phyloP scores from a whole-genome alignment of 2,329 filamentous ascomycete species.

The Colletotrichum truncatum region DNA sequence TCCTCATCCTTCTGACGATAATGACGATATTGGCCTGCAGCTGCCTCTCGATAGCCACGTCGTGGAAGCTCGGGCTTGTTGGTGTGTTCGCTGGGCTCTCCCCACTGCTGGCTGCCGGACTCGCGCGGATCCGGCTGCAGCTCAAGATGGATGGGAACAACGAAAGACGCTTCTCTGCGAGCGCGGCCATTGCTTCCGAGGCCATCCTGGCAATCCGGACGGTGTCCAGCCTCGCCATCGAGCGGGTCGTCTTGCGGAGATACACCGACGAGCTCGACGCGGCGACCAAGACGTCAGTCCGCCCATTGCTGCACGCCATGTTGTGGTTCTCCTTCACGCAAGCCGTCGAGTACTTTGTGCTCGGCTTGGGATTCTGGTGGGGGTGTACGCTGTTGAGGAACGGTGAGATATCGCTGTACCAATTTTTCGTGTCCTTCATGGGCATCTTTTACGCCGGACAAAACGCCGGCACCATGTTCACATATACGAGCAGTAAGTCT shows the following conservation, averaged over 20 bases:
- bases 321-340: slow-evolving; percentile 39
- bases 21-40: slow-evolving; percentile 49
- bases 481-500: slow-evolving; percentile 12
- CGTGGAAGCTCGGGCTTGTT: slow-evolving; percentile 56
- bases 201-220: slow-evolving; percentile 55
- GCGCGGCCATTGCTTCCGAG: slow-evolving; percentile 56
- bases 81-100: slow-evolving; percentile 51
- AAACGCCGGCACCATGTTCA: not conserved
- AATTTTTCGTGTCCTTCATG: slow-evolving; percentile 40
- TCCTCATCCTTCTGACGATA: slow-evolving; percentile 49
- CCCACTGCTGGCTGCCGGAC: slow-evolving; percentile 49
- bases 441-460: slow-evolving; percentile 38
- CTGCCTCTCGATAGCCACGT: slow-evolving; percentile 49
- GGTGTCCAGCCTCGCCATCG: slow-evolving; percentile 48
- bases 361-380: slow-evolving; percentile 48
- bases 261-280: slow-evolving; percentile 44
- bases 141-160: slow-evolving; percentile 46
- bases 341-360: slow-evolving; percentile 39
- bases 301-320: slow-evolving; percentile 34
- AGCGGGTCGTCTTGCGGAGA: slow-evolving; percentile 32
- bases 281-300: slow-evolving; percentile 11
- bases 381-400: slow-evolving; percentile 2
- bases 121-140: slow-evolving; percentile 52
- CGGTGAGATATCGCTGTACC: slow-evolving; percentile 3
- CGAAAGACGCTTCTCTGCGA: slow-evolving; percentile 45